Evolutionary conservation across 805 yeast genomes (phyloP), one percentile per base, ranked within the genome.

Genomic region (Naumovozyma baii): DNA sequence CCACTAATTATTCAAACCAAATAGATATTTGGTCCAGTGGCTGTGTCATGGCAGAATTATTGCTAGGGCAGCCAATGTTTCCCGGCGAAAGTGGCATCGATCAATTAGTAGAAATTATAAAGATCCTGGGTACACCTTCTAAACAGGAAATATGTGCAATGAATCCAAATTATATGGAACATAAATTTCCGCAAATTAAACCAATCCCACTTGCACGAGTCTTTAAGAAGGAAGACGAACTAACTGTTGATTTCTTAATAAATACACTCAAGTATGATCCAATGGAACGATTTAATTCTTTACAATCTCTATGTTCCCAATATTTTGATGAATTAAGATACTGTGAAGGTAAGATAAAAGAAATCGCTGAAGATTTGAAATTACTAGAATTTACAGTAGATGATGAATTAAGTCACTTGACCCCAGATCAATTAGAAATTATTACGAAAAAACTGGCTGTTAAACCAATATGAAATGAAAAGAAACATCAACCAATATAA

Each of bases 21-120:
- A 92, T 92, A 49, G 98, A 92, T 61, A 77, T 92, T 36, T 92
- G 98, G 98, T 84, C 95, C 12, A 86, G 94, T 12, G 96, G 95
- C 16, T 92, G 98, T 68, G 98, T 92, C 17, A 87, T 92, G 85
- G 97, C 97, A 3, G 98, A 92, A 65, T 68, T 92, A 54, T 76
- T 88, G 47, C 72, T 92, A 41, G 97, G 98, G 14, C 96, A 87
- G 60, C 98, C 98, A 12, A 68, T 92, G 48, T 92, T 92, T 66
- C 98, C 98, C 10, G 98, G 98, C 34, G 97, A 92, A 60, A 80
- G 88, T 44, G 97, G 98, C 30, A 90, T 92, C 43, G 98, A 92
- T 61, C 98, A 92, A 63, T 73, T 90, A 53, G 97, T 90, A 15
- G 98, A 90, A 63, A 90, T 90, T 51, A 90, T 90, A 61, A 92